Percentiles rank a stretch among this genome's conserved stretches.
Conservation (phyloP, 2,329 filamentous ascomycete species). For the Phyllosticta citribraziliensis region DNA sequence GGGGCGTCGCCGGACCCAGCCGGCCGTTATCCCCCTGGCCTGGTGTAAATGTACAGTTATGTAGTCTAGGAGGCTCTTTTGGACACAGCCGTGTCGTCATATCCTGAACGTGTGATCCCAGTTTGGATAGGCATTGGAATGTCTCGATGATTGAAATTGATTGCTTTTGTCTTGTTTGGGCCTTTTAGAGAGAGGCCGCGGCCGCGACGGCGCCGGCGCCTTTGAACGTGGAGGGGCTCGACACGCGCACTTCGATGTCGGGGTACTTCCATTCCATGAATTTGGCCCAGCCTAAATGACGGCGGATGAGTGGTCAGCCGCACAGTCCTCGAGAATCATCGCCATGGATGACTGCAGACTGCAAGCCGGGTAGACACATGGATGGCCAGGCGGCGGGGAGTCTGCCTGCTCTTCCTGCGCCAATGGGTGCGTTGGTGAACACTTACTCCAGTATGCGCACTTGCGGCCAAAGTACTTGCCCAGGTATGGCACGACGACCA, state of each 20-base stretch:
- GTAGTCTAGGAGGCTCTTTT: no score
- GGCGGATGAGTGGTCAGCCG: constrained; percentile 15
- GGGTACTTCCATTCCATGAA: constrained; percentile 94
- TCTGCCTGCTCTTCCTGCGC: no score
- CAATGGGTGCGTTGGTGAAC: neutral
- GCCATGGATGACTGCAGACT: neutral
- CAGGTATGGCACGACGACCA: constrained; percentile 87
- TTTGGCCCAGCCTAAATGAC: constrained; percentile 67
- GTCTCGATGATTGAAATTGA: neutral
- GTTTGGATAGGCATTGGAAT: neutral
- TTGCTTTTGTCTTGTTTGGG: neutral
- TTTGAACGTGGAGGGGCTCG: constrained; percentile 38
- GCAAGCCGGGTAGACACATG: neutral
- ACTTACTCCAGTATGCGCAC: constrained; percentile 91
- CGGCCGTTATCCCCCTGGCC: no score
- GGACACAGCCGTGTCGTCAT: no score
- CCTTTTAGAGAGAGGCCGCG: constrained; percentile 30
- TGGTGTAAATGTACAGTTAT: no score
- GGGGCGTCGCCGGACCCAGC: no score
- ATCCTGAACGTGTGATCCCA: neutral
- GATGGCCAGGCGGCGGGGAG: no score
- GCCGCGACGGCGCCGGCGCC: constrained; percentile 37
- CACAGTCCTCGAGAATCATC: neutral
- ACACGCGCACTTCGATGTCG: constrained; percentile 53
- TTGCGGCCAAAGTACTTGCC: constrained; percentile 93